Conservation (phyloP, 176 grass and related monocot species). For the Oryza longistaminata region DNA sequence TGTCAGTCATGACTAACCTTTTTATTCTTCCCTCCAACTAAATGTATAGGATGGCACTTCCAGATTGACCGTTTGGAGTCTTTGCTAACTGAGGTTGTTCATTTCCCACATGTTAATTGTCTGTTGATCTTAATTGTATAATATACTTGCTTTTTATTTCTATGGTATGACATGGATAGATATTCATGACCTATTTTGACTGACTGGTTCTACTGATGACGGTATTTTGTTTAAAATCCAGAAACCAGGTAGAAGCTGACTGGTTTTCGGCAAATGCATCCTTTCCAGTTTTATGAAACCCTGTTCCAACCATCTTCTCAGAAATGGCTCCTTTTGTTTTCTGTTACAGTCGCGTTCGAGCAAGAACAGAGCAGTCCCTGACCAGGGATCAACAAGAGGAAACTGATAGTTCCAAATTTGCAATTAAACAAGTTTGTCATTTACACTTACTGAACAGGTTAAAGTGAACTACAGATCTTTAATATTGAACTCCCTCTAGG, state of each 20-base stretch:
- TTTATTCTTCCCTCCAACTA: slow-evolving; percentile 31
- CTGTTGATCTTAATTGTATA: slow-evolving; percentile 3
- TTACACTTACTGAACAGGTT: slow-evolving; percentile 93
- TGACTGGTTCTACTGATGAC: neutral
- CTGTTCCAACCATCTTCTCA: slow-evolving; percentile 13
- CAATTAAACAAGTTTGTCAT: slow-evolving; percentile 89
- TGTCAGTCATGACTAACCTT: slow-evolving; percentile 31
- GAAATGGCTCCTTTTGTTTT: slow-evolving; percentile 14
- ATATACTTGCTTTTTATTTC: slow-evolving; percentile 19
- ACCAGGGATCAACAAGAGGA: slow-evolving; percentile 52
- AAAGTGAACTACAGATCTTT: slow-evolving; percentile 25
- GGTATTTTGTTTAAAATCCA: neutral
- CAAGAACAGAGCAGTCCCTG: slow-evolving; percentile 74
- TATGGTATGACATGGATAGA: slow-evolving; percentile 12
- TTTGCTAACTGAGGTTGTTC: slow-evolving; percentile 81
- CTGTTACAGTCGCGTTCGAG: slow-evolving; percentile 77
- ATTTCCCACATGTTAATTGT: neutral
- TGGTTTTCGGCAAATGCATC: neutral
- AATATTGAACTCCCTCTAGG: slow-evolving; percentile 12
- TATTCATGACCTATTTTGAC: neutral
- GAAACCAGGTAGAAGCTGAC: neutral
- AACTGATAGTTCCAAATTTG: slow-evolving; percentile 53
- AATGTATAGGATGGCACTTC: slow-evolving; percentile 66
- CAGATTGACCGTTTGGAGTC: slow-evolving; percentile 96
- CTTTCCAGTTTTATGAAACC: neutral